Evolutionary conservation across 2,329 filamentous ascomycete genomes (phyloP), one percentile per base, ranked within the genome.

Genomic region (Phialophora macrospora): DNA sequence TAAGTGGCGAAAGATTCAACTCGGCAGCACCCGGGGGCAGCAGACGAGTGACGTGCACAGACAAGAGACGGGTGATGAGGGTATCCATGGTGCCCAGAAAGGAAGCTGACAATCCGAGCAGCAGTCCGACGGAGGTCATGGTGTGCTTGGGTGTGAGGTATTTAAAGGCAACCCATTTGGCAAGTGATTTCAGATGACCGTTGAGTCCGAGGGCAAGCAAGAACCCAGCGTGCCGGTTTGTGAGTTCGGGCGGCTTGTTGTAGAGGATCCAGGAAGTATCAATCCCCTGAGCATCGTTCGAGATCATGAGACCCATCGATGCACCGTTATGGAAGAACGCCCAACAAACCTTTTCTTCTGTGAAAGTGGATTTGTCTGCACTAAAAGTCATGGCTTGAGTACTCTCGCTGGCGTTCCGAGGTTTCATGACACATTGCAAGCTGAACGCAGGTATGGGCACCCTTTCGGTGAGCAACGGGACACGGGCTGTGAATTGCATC

Each of bases 241-340:
- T 97, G 14, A 97, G 84, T 60, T 99, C 95, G 44, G 88, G 85
- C 0, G 95, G 94, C 75, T 97, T 97, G 80, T 99, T 99, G 83
- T 96, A 99, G 38, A 97, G 85, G 71, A 99, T 97, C 96, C 96
- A 99, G 0, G 94, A 98, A 0, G 93, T 97, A 75, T 99, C 95
- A 68, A 99, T 98, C 3, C 94, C 94, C 74, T 92, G 92, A 3
- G 93, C 94, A 63, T 92, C 86, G 12, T 89, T 90, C 5, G 95
- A 97, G 59, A 99, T 96, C 64, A 93, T 91, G 28, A 99, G 80
- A 2, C 95, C 95, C 26, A 91, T 92, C n/a, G 94, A 90, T 32
- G 96, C 94, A 6, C 95, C 95, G 65, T 96, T 92, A 76, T 99
- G 95, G 78, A 99, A 99, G 78, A 97, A 99, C 0, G 94, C 93